These are phyloP conservation scores for Fraxinus baroniana DNA, from an alignment of 305 asterid species.

Conservation along the genomic window DNA sequence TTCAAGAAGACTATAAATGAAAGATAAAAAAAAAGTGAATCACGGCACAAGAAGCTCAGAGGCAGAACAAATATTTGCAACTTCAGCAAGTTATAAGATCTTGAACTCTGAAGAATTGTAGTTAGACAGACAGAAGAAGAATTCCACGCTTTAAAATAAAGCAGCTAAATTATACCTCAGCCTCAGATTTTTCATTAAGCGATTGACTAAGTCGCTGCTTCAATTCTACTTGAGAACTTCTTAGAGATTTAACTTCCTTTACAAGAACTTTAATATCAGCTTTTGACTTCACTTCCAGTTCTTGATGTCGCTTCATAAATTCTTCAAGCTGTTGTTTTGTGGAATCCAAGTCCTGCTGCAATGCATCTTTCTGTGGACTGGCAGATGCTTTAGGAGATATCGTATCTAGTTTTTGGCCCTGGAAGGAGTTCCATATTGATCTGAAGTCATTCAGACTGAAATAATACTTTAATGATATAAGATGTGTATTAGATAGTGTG, in stretches of 20 bases:
- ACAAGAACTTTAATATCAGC: constrained; percentile 84
- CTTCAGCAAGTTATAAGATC: background rate
- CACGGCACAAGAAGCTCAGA: background rate
- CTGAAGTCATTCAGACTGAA: constrained; percentile 16
- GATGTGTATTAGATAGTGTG: background rate
- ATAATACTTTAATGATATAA: background rate
- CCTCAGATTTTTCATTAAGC: constrained; percentile 48
- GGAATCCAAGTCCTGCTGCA: constrained; percentile 61
- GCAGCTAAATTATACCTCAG: constrained; percentile 56
- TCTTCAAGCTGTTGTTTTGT: constrained; percentile 58
- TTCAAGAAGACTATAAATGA: background rate
- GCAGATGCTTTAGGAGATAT: constrained; percentile 31
- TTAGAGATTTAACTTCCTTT: constrained; percentile 83
- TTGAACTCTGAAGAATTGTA: background rate
- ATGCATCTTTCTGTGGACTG: constrained; percentile 44
- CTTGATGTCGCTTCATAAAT: constrained; percentile 62
- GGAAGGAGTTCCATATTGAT: constrained; percentile 24
- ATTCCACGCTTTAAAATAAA: constrained; percentile 19
- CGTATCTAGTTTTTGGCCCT: constrained; percentile 42
- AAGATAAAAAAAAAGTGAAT: background rate
- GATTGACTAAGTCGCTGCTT: constrained; percentile 65
- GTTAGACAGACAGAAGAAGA: background rate
- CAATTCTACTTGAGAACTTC: constrained; percentile 70
- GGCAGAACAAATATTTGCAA: background rate
- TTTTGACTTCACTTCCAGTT: constrained; percentile 74